Base-by-base conservation (phyloP, 176 grass and related monocot species). In the Chloris gayana region DNA sequence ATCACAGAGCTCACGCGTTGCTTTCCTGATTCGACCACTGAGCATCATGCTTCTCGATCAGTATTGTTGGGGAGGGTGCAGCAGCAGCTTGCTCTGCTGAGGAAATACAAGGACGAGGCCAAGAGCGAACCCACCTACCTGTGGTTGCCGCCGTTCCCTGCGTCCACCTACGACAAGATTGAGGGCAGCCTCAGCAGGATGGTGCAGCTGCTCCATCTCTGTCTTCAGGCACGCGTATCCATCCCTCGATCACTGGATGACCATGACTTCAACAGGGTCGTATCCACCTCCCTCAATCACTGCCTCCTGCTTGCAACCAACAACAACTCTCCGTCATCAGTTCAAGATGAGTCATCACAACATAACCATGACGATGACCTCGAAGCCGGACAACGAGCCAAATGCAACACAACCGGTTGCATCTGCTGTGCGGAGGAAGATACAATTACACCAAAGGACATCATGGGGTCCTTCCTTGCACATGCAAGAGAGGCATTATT, bases 61-160 rank as follows among this genome's bases (percentile, higher is more conserved):
- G 35, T 37, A 37, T 50, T 18, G 4, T 50, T 50, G 15, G 5
- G 14, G 62, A 67, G n/a, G 17, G 58, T 85, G 69, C 67, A 74
- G 67, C 63, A 71, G 24, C 64, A 86, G 72, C 60, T 97, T 24
- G 61, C 46, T 27, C 56, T 72, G 31, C 68, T 94, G 5, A 68
- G 82, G 67, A 94, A 86, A 57, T 27, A 49, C 29, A 60, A 76
- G 0, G 61, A 42, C 19, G 91, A 97, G 80, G 89, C 91, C 0
- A 68, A 69, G 6, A 63, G 79, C 2, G 94, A 97, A 77, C 94
- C 94, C 3, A 89, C 83, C 7, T 87, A 78, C 69, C 66, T 93
- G 56, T 97, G 94, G 94, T 76, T 91, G 59, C 33, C 83, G 75
- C 86, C 82, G 21, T 89, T 94, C 78, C 87, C 87, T 0, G 24